Conservation (phyloP, 129 eudicot species). For the Saposhnikovia divaricata region DNA sequence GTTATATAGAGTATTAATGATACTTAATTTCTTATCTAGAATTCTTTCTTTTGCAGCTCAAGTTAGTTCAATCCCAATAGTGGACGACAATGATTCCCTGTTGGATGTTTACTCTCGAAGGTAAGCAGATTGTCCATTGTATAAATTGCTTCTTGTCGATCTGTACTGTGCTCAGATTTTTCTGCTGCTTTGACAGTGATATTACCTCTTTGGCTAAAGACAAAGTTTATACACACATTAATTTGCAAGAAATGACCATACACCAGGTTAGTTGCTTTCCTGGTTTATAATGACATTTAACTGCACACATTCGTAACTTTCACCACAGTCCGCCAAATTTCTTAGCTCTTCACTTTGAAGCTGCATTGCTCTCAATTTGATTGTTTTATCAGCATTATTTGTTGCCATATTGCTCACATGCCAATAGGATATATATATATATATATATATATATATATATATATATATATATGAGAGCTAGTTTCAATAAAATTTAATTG, state of each 20-base stretch:
- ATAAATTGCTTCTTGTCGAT: not conserved
- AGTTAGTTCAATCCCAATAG: conserved; percentile 86
- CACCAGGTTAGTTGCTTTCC: conserved; percentile 47
- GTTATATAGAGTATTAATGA: not conserved
- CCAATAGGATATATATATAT: not conserved
- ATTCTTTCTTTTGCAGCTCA: conserved; percentile 43
- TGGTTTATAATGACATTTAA: conserved; percentile 1
- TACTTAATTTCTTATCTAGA: not conserved
- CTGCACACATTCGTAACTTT: not conserved
- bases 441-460: no score
- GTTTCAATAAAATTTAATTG: not conserved
- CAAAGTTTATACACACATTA: conserved; percentile 70
- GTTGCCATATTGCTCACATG: not conserved
- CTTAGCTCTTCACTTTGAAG: not conserved
- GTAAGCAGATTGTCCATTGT: conserved; percentile 20
- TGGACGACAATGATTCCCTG: conserved; percentile 84
- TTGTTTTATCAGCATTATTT: not conserved
- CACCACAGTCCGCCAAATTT: not conserved
- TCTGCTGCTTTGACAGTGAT: conserved; percentile 44
- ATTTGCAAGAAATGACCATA: conserved; percentile 68
- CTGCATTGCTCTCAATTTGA: not conserved
- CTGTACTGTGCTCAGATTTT: not conserved
- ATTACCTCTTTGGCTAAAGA: conserved; percentile 90
- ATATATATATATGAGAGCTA: not conserved
- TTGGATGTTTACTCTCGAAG: conserved; percentile 79